These are phyloP conservation scores for Diplosphaera chodatii DNA, from an alignment of 139 green algal species.

Conservation along the genomic window DNA sequence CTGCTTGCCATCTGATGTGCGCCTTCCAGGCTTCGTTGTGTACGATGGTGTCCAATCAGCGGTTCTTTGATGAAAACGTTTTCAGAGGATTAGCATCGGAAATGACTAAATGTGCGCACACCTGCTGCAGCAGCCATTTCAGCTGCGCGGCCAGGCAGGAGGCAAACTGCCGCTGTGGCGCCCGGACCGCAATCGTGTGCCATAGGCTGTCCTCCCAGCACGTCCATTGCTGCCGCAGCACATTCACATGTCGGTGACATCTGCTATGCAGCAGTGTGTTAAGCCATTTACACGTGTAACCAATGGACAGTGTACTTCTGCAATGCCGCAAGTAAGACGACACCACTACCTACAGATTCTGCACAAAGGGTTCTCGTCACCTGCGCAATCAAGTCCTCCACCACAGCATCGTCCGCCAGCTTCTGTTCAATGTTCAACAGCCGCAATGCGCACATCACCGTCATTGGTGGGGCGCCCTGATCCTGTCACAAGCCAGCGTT, in stretches of 20 bases:
- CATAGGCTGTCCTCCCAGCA: slow-evolving; percentile 14
- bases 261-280: too few relatives aligned
- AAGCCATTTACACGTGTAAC: too few relatives aligned
- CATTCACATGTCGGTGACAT: too few relatives aligned
- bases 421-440: slow-evolving; percentile 14
- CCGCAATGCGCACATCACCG: slow-evolving; percentile 8
- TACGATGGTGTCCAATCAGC: too few relatives aligned
- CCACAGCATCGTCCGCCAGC: slow-evolving; percentile 2
- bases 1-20: too few relatives aligned
- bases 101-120: background rate
- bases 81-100: too few relatives aligned
- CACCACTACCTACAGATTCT: too few relatives aligned
- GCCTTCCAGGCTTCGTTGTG: too few relatives aligned
- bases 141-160: slow-evolving; percentile 8
- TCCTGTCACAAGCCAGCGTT: background rate
- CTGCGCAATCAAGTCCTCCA: background rate
- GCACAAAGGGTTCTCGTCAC: too few relatives aligned
- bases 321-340: too few relatives aligned
- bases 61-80: too few relatives aligned
- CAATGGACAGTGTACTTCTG: too few relatives aligned
- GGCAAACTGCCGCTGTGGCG: background rate
- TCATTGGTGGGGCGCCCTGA: background rate
- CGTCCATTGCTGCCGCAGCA: background rate
- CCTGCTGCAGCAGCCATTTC: slow-evolving; percentile 22
- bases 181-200: background rate